Percentiles rank a stretch among this genome's conserved stretches.
phyloP scores from a whole-genome alignment of 2,329 filamentous ascomycete species.

The Tolypocladium ovalisporum region DNA sequence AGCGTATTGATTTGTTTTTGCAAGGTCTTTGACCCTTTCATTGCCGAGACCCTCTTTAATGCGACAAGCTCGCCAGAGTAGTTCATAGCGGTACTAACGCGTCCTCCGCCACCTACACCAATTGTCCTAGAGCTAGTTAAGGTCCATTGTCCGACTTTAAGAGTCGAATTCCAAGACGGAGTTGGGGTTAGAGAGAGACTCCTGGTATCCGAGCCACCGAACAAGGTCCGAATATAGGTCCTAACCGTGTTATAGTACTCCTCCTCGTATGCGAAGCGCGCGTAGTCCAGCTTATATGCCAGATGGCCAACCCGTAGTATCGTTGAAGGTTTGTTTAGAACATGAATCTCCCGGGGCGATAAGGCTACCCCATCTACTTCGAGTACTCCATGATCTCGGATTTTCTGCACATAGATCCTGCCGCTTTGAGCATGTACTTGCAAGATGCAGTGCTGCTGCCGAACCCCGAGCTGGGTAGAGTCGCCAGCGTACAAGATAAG shows the following conservation, averaged over 20 bases:
- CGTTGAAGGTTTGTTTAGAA: too few relatives aligned
- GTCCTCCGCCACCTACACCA: neutral
- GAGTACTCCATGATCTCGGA: too few relatives aligned
- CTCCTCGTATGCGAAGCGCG: neutral
- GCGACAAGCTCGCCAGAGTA: neutral
- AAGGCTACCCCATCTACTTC: too few relatives aligned
- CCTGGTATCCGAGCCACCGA: neutral
- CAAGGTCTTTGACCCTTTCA: neutral
- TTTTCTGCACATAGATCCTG: too few relatives aligned
- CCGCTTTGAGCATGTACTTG: too few relatives aligned
- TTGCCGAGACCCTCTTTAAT: neutral
- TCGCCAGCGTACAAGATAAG: too few relatives aligned
- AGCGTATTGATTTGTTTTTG: neutral
- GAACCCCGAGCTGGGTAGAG: too few relatives aligned
- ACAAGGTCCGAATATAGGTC: neutral
- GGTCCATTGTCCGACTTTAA: neutral
- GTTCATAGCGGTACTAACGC: neutral
- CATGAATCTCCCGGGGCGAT: too few relatives aligned
- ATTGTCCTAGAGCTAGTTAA: neutral
- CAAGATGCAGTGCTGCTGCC: too few relatives aligned
- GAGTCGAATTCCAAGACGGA: neutral
- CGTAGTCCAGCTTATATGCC: too few relatives aligned
- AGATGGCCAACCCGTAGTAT: too few relatives aligned
- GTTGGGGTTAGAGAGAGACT: neutral
- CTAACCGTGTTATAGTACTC: neutral